Evolutionary conservation across 2,329 filamentous ascomycete species (phyloP).

Genomic region (Arthrobotrys megalospora): DNA sequence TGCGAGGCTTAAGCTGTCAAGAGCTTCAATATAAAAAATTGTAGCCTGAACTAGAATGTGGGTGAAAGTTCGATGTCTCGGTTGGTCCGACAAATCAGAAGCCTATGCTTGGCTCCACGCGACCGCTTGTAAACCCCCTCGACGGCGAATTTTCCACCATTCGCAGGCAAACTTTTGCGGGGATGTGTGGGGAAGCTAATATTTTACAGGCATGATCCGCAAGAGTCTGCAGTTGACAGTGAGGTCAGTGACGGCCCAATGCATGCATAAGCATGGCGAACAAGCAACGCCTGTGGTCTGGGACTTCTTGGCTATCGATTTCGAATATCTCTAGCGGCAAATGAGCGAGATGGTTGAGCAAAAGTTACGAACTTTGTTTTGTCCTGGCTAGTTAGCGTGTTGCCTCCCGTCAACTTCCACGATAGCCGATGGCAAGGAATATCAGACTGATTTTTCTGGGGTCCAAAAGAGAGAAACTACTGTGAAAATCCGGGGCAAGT

Average conservation of each 20-base stretch:
- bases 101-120: slow-evolving; percentile 21
- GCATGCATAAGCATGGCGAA: slow-evolving; percentile 5
- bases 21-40: slow-evolving; percentile 11
- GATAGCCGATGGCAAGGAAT: slow-evolving; percentile 38
- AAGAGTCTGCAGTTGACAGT: slow-evolving; percentile 23
- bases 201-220: slow-evolving; percentile 25
- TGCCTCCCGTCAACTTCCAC: slow-evolving; percentile 51
- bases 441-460: slow-evolving; percentile 28
- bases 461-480: slow-evolving; percentile 36
- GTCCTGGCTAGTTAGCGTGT: slow-evolving; percentile 31
- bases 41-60: slow-evolving; percentile 27
- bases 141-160: slow-evolving; percentile 57
- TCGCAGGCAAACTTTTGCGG: slow-evolving; percentile 37
- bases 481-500: slow-evolving; percentile 46
- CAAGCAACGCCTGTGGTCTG: slow-evolving; percentile 14
- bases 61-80: slow-evolving; percentile 45
- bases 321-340: slow-evolving; percentile 44
- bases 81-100: slow-evolving; percentile 51
- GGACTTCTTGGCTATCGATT: slow-evolving; percentile 18
- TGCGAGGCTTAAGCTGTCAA: slow-evolving; percentile 35
- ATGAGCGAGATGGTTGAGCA: slow-evolving; percentile 39
- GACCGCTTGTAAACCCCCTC: slow-evolving; percentile 10
- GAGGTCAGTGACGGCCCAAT: slow-evolving; percentile 33
- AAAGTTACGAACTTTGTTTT: not conserved
- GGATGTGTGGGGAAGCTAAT: slow-evolving; percentile 40